Evolutionary conservation across 345 rosid genomes (phyloP), one percentile per base, ranked within the genome.

Genomic region (Cardiospermum halicacabum): DNA sequence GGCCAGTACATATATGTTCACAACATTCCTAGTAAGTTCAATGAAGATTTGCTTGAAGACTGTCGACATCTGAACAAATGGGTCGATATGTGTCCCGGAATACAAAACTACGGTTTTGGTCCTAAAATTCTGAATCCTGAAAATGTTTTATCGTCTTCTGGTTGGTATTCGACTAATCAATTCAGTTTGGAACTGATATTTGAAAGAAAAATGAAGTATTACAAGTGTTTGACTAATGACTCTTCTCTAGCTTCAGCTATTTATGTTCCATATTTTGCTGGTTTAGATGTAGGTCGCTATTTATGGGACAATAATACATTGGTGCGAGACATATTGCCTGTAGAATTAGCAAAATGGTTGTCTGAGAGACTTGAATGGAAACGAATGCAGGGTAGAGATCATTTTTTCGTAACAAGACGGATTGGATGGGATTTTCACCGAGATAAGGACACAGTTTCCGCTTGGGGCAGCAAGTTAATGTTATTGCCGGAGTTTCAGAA

Each of bases 391-490:
- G 93, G 93, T 13, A 43, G 67, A 64, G 88, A 87, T 73, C 90
- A 87, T 71, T 84, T 84, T 72, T 56, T 82, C 1, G 78, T 87
- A n/a, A 72, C 81, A 1, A 88, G 93, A 15, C 78, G 85, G 66
- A 76, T 79, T 15, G 75, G 81, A 58, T 72, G 82, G 83, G 90
- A 87, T 75, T 82, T 82, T 13, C 62, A 68, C 12, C 75, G 90
- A 60, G 3, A 4, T 12, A 13, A 48, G 7, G 57, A 74, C 15
- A 15, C 34, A 0, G 56, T 59, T 4, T 60, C 77, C 16, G 77
- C 59, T 0, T 87, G 88, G 93, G 90, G 88, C 16, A 82, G 67
- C 43, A 77, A 64, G 7, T 66, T 87, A 12, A 74, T 82, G 86
- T 62, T 26, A 7, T 66, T 81, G 36, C 88, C 88, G 0, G 86